Evolutionary conservation across 371 early-diverging fungal genomes (phyloP).

Genomic region (Cokeromyces recurvatus): DNA sequence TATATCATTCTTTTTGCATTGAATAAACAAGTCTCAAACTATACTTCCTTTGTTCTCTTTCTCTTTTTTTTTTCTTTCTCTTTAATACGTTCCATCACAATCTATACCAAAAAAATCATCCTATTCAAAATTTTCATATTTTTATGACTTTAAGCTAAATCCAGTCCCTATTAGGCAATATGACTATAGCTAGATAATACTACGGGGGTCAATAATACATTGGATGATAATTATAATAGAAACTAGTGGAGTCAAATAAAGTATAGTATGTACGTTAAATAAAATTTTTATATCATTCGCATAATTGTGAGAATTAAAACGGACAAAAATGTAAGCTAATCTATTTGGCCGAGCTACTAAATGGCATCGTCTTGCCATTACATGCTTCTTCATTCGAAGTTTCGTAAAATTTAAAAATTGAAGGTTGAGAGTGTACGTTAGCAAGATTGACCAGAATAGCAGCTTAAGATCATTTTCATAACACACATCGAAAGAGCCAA

Average conservation of each 20-base stretch:
- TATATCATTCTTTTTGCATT: too few relatives aligned
- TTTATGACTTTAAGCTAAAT: not conserved
- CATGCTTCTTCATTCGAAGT: constrained; percentile 7
- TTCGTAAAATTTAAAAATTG: constrained; percentile 1
- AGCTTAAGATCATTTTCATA: constrained; percentile 4
- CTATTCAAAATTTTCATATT: not conserved
- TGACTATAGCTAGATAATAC: too few relatives aligned
- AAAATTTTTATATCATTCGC: constrained; percentile 1
- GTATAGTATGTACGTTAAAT: not conserved
- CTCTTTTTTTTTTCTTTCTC: too few relatives aligned
- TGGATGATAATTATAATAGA: too few relatives aligned
- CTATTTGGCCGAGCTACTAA: constrained; percentile 7
- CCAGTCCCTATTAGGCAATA: too few relatives aligned
- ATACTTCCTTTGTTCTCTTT: too few relatives aligned
- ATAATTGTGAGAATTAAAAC: too few relatives aligned
- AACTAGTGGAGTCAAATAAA: too few relatives aligned
- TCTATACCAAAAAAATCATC: not conserved
- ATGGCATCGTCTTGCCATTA: constrained; percentile 9
- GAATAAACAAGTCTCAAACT: too few relatives aligned
- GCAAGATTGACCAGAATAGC: constrained; percentile 1
- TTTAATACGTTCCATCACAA: too few relatives aligned
- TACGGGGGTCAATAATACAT: too few relatives aligned
- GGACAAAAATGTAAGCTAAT: constrained; percentile 8
- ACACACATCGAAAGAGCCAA: constrained; percentile 5
- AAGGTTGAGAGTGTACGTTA: not conserved